Conservation (phyloP, 768 basidiomycete genomes). For the Tephrocybe rancida region DNA sequence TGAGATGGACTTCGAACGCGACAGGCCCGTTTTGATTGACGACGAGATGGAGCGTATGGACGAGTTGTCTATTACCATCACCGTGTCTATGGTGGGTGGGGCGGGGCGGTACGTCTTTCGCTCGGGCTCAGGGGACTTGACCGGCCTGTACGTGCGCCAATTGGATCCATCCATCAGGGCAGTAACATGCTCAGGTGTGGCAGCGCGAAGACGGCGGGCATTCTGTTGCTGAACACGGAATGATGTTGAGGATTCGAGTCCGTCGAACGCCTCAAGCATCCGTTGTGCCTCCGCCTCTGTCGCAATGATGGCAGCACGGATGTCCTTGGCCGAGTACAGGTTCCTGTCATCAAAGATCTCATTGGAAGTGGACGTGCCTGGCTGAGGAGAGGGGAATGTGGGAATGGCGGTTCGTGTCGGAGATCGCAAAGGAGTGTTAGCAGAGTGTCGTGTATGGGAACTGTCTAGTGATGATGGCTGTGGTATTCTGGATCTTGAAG, state of each 20-base stretch:
- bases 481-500: slow-evolving; percentile 19
- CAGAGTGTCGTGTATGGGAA: slow-evolving; percentile 8
- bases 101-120: slow-evolving; percentile 12
- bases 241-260: slow-evolving; percentile 60
- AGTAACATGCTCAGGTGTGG: slow-evolving; percentile 29
- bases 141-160: slow-evolving; percentile 31
- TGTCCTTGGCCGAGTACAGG: slow-evolving; percentile 53
- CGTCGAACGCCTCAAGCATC: slow-evolving; percentile 68
- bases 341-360: slow-evolving; percentile 56
- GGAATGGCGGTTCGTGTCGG: slow-evolving; percentile 17
- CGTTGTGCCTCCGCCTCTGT: slow-evolving; percentile 67
- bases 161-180: slow-evolving; percentile 34
- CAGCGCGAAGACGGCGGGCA: slow-evolving; percentile 33
- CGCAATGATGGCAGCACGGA: slow-evolving; percentile 59
- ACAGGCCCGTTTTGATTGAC: slow-evolving; percentile 42
- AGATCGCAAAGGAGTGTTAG: slow-evolving; percentile 14
- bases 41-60: slow-evolving; percentile 47
- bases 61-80: slow-evolving; percentile 35
- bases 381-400: slow-evolving; percentile 23
- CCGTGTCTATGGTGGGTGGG: slow-evolving; percentile 15
- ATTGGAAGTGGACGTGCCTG: slow-evolving; percentile 24
- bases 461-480: slow-evolving; percentile 18
- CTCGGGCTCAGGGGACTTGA: slow-evolving; percentile 15
- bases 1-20: slow-evolving; percentile 43
- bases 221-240: slow-evolving; percentile 47